Evolutionary conservation across 2,329 filamentous ascomycete species (phyloP), one percentile per base, ranked within the genome.

Genomic region (Volutella citrinella): DNA sequence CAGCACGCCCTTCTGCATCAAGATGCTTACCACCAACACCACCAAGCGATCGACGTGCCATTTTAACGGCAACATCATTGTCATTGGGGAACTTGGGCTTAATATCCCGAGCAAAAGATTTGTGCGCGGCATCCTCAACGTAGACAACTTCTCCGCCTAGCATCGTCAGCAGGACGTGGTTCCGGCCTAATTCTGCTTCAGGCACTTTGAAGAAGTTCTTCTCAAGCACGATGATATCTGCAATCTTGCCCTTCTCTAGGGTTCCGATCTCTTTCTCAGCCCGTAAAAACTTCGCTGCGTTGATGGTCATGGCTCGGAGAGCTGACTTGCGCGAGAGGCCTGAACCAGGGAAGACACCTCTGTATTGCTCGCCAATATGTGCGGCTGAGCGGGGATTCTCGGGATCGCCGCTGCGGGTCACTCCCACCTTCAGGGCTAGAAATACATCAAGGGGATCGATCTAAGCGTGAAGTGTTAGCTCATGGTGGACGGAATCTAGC

Each of bases 381-480:
- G 51, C 50, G 2, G 47, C 48, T 1, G 51, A 55, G 40, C 51
- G 48, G 10, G 47, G 52, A 23, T 52, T 51, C 11, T 45, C 29
- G 1, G 52, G 45, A 14, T 55, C 52, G 6, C 52, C 52, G 2
- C 43, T 42, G 7, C 52, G 51, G 3, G 52, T 54, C 7, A 55
- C 48, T 5, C 38, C 52, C 0, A 49, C 49, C 19, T 55, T 55
- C 5, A 55, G 35, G 10, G 52, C 51, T 3, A 55, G 49, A 17
- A 51, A 55, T 22, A 49, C 47, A 11, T 55, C 51, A 3, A 54
- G 49, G 10, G 52, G 52, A 23, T 55, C 50, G 30, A 54, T 54
- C 48, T 54, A 3, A 12, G 7, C 14, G 10, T 16, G 43, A 10
- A 49, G 26, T 22, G 10, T 19, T 10, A 27, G 8, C 11, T 3